Base-by-base conservation (phyloP, 2,329 filamentous ascomycete genomes). In the Botrytis squamosa region DNA sequence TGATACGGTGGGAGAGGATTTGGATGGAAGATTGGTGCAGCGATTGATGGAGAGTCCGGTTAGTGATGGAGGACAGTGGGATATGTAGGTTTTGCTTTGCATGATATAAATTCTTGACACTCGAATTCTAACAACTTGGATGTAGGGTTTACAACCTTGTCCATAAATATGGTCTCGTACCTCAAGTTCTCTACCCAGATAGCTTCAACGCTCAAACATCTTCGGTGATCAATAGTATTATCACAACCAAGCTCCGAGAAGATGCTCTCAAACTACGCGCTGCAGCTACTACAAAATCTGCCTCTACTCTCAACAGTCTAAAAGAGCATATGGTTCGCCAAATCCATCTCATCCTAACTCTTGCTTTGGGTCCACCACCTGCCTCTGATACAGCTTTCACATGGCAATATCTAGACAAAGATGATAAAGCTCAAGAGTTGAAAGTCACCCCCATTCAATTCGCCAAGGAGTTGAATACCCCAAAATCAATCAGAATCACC, bases 241-340 rank as follows among this genome's bases (percentile, higher is more conserved):
- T 97, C 75, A 94, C 93, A 18, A 94, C 91, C 29, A 97, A 97
- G 84, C 87, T 97, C 49, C 91, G 94, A n/a, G 93, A 97, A 82
- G 91, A 93, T 78, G 93, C 92, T 1, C 83, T 97, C n/a, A 84
- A 86, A 40, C 86, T 97, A 18, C 89, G 93, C n/a, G 82, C 83
- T 1, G 81, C 94, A 62, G 84, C 86, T 52, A 81, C 77, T 4
- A 75, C 74, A 59, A 73, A 72, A 20, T 69, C 64, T 14, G 73
- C 74, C 36, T 57, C 66, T 33, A 70, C 38, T 36, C 52, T 73
- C 10, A 70, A 65, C 22, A 73, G n/a, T 29, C 84, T 86, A 75
- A 97, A 96, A 82, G 87, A 89, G 74, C 87, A 87, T 77, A 95
- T 96, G 89, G 85, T 97, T 82, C 89, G 89, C 73, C 92, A 97